These are phyloP conservation scores for Chaetomium olivaceum DNA, from an alignment of 2,329 filamentous ascomycete genomes.

Conservation along the genomic window DNA sequence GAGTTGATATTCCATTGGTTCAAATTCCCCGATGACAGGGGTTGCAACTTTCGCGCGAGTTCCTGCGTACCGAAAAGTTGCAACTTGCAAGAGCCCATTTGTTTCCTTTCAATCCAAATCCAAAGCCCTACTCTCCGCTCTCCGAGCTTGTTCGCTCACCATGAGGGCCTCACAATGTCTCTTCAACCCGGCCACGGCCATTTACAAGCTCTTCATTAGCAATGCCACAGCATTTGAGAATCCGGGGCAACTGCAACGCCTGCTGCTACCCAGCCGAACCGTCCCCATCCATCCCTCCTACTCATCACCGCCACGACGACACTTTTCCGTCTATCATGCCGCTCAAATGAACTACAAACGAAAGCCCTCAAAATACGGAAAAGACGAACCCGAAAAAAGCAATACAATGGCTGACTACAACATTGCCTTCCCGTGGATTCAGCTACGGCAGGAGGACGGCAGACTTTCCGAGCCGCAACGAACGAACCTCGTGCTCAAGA, in stretches of 20 bases:
- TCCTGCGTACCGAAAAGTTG: slow-evolving; percentile 6
- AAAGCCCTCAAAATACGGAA: not conserved
- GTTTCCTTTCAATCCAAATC: not conserved
- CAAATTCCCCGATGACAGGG: slow-evolving; percentile 19
- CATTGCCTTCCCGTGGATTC: slow-evolving; percentile 48
- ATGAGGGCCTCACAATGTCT: slow-evolving; percentile 46
- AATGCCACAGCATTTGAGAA: slow-evolving; percentile 36
- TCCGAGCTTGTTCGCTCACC: slow-evolving; percentile 17
- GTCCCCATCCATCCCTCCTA: not conserved
- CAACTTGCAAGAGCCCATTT: not conserved
- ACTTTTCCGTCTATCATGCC: slow-evolving; percentile 11
- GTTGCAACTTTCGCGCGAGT: not conserved
- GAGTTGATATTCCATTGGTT: slow-evolving; percentile 6
- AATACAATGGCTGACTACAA: slow-evolving; percentile 45
- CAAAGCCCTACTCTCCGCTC: not conserved
- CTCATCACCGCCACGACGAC: not conserved
- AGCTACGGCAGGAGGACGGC: slow-evolving; percentile 40
- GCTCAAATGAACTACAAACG: not conserved
- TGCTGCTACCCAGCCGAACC: slow-evolving; percentile 23
- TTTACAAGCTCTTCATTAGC: slow-evolving; percentile 50
- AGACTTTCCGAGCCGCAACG: slow-evolving; percentile 42
- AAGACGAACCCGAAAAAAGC: not conserved
- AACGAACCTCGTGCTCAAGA: slow-evolving; percentile 45
- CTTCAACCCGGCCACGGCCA: slow-evolving; percentile 48
- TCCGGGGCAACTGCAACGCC: slow-evolving; percentile 30